Conservation (phyloP, 2,329 filamentous ascomycete species). For the Coniella lustricola region DNA sequence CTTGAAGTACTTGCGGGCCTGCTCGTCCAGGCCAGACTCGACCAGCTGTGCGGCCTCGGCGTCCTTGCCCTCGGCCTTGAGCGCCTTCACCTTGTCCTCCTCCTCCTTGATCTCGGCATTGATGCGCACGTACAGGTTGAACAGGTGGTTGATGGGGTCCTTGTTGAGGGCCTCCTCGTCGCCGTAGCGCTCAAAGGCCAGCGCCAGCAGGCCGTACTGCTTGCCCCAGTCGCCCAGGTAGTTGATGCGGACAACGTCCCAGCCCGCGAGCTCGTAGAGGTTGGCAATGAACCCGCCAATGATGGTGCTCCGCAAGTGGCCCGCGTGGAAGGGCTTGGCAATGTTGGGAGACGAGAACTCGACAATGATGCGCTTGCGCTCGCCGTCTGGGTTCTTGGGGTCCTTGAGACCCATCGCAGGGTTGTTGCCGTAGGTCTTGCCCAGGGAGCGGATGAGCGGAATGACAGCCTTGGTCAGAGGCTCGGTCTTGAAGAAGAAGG, state of each 20-base stretch:
- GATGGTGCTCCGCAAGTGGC: slow-evolving; percentile 70
- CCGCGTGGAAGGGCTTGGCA: slow-evolving; percentile 76
- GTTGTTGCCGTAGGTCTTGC: slow-evolving; percentile 58
- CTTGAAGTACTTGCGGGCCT: slow-evolving; percentile 66
- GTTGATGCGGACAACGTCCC: slow-evolving; percentile 69
- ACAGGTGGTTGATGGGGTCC: slow-evolving; percentile 77
- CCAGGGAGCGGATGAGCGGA: slow-evolving; percentile 59
- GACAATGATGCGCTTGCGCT: slow-evolving; percentile 62
- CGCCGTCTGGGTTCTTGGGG: slow-evolving; percentile 50
- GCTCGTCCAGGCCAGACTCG: slow-evolving; percentile 54
- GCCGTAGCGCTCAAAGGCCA: slow-evolving; percentile 70
- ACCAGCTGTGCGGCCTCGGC: slow-evolving; percentile 42
- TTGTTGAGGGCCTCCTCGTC: slow-evolving; percentile 61
- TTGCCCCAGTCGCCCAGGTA: slow-evolving; percentile 79
- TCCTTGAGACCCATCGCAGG: slow-evolving; percentile 53
- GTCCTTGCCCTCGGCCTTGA: slow-evolving; percentile 47
- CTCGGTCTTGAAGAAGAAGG: slow-evolving; percentile 72
- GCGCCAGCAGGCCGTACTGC: slow-evolving; percentile 65
- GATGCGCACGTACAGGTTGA: slow-evolving; percentile 75
- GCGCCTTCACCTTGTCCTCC: slow-evolving; percentile 56
- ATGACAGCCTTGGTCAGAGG: slow-evolving; percentile 60
- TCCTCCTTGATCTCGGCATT: slow-evolving; percentile 60
- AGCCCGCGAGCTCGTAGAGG: slow-evolving; percentile 62
- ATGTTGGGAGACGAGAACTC: slow-evolving; percentile 86
- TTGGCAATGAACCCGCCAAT: slow-evolving; percentile 73